Evolutionary conservation across 331 rosid genomes (phyloP).

Genomic region (Quercus lobata): DNA sequence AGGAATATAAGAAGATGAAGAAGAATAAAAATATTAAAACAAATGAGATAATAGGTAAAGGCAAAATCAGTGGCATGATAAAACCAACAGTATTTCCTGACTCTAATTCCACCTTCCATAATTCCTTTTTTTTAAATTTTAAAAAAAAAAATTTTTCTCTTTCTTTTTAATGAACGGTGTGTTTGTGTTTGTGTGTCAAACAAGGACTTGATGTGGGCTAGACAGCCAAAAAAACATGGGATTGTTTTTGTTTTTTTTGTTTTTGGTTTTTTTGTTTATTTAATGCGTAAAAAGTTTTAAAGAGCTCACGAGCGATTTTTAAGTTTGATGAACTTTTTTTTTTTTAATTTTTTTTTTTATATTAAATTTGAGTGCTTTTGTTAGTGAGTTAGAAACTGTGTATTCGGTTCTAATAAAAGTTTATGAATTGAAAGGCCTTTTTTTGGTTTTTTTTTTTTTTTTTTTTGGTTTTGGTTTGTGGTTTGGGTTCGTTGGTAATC

Average conservation of each 20-base stretch:
- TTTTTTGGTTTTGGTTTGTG: conserved; percentile 9
- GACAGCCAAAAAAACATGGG: conserved; percentile 23
- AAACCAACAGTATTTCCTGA: conserved; percentile 45
- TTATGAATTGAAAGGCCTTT: background rate
- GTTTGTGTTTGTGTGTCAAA: conserved; percentile 45
- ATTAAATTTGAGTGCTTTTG: conserved; percentile 8
- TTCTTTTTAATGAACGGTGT: conserved; percentile 42
- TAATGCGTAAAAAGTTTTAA: background rate
- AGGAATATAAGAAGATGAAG: conserved; percentile 9
- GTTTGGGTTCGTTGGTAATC: conserved; percentile 30
- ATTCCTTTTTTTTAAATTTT: conserved; percentile 26
- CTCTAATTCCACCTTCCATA: conserved; percentile 68
- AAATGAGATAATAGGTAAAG: conserved; percentile 27
- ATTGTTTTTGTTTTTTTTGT: too few species aligned
- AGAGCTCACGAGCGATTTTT: conserved; percentile 5
- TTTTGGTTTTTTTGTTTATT: conserved; percentile 1
- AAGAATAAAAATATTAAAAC: conserved; percentile 41
- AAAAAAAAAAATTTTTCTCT: background rate
- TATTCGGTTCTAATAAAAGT: conserved; percentile 13
- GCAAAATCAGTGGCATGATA: conserved; percentile 43
- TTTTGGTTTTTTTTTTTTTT: conserved; percentile 21
- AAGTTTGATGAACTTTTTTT: conserved; percentile 43
- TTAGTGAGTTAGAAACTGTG: conserved; percentile 3
- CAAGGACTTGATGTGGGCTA: conserved; percentile 21
- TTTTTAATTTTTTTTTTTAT: conserved; percentile 11